phyloP scores from a whole-genome alignment of 208 protist species.

The Tritrichomonas musculus region DNA sequence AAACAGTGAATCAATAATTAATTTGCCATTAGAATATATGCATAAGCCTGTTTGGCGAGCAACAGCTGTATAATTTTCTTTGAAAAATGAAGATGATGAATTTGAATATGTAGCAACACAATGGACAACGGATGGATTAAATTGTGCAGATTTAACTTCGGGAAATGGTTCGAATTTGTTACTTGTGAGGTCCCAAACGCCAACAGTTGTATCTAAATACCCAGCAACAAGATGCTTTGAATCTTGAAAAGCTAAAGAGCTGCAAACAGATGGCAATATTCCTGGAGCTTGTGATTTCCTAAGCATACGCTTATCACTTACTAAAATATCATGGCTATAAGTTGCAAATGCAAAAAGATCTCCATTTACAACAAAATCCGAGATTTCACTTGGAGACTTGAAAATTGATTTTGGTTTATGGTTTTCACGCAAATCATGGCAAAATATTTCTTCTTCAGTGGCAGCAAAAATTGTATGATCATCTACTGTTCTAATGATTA shows the following conservation, averaged over 20 bases:
- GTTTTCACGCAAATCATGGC: neutral
- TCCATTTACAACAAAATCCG: neutral
- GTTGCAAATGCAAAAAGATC: neutral
- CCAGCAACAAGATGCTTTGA: neutral
- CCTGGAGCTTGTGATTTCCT: neutral
- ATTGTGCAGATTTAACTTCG: neutral
- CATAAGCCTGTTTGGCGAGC: neutral
- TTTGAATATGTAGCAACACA: neutral
- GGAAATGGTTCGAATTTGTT: neutral
- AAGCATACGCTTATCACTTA: neutral
- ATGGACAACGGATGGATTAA: constrained; percentile 1
- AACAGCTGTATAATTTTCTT: neutral
- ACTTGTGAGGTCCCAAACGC: neutral
- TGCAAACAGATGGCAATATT: neutral
- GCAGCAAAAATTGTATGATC: neutral
- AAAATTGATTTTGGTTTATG: neutral
- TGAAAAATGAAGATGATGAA: too few species aligned
- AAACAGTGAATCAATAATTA: neutral
- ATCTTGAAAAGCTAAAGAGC: neutral
- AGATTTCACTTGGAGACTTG: neutral
- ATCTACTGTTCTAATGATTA: too few species aligned
- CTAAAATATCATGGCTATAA: neutral
- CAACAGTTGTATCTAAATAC: neutral
- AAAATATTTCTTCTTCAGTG: neutral
- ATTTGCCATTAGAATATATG: neutral